Evolutionary conservation across 73 alveolate species (phyloP).

Genomic region (Paramecium primaurelia): DNA sequence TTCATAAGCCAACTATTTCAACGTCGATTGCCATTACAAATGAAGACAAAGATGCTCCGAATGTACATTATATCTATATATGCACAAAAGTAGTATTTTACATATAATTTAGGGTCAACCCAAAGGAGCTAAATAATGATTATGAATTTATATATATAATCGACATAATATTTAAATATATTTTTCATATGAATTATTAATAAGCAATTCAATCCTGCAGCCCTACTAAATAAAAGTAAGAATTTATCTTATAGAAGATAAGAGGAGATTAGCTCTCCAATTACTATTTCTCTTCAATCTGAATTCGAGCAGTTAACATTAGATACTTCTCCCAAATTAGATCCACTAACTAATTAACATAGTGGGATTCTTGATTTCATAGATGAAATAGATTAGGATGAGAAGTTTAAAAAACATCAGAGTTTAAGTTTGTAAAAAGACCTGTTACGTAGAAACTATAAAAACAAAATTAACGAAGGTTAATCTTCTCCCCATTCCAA

Average conservation of each 20-base stretch:
- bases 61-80: constrained; percentile 94
- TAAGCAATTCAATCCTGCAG: background rate
- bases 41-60: constrained; percentile 93
- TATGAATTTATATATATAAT: background rate
- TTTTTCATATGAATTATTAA: background rate
- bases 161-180: background rate
- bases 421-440: background rate
- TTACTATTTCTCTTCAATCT: background rate
- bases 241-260: background rate
- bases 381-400: background rate
- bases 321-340: constrained; percentile 30
- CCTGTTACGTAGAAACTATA: background rate
- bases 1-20: constrained; percentile 88
- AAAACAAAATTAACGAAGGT: background rate
- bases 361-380: background rate
- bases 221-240: background rate
- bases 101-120: background rate
- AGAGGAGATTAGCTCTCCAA: background rate
- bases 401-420: background rate
- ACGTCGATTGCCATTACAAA: constrained; percentile 85
- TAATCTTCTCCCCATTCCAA: constrained; percentile 27
- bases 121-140: background rate
- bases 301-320: constrained; percentile 28
- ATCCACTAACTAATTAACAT: background rate
- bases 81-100: constrained; percentile 59